phyloP scores from a whole-genome alignment of 2,329 filamentous ascomycete genomes.

The Trichocomaceae sp. region DNA sequence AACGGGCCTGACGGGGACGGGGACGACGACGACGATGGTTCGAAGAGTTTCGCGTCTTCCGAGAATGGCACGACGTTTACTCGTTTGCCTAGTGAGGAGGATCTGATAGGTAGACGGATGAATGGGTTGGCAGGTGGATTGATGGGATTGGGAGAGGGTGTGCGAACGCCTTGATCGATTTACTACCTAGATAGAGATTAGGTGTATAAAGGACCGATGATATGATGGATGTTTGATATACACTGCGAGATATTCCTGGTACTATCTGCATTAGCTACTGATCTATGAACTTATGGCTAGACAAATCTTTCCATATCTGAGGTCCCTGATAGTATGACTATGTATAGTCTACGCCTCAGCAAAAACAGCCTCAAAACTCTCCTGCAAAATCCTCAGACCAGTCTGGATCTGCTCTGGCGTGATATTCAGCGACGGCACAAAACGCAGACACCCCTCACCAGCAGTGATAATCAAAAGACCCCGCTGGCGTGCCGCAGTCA shows the following conservation, averaged over 20 bases:
- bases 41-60: background rate
- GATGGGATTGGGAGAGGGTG: slow-evolving; percentile 16
- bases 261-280: too few relatives aligned
- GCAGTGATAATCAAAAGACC: slow-evolving; percentile 88
- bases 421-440: slow-evolving; percentile 81
- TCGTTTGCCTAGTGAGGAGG: slow-evolving; percentile 51
- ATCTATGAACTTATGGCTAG: too few relatives aligned
- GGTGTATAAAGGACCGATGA: too few relatives aligned
- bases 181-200: too few relatives aligned
- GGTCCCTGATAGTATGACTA: too few relatives aligned
- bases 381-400: slow-evolving; percentile 68
- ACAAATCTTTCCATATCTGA: too few relatives aligned
- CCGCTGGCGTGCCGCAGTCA: slow-evolving; percentile 79
- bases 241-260: too few relatives aligned
- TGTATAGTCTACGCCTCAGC: too few relatives aligned
- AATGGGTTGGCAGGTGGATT: slow-evolving; percentile 15
- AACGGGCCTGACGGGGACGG: background rate
- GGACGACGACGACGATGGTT: background rate
- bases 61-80: slow-evolving; percentile 19
- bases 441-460: slow-evolving; percentile 83
- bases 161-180: slow-evolving; percentile 12
- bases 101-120: slow-evolving; percentile 39
- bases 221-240: too few relatives aligned
- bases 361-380: slow-evolving; percentile 53
- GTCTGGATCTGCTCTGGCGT: slow-evolving; percentile 71